These are phyloP conservation scores for Baudoinia panamericana DNA, from an alignment of 495 filamentous ascomycete species.

Conservation along the genomic window DNA sequence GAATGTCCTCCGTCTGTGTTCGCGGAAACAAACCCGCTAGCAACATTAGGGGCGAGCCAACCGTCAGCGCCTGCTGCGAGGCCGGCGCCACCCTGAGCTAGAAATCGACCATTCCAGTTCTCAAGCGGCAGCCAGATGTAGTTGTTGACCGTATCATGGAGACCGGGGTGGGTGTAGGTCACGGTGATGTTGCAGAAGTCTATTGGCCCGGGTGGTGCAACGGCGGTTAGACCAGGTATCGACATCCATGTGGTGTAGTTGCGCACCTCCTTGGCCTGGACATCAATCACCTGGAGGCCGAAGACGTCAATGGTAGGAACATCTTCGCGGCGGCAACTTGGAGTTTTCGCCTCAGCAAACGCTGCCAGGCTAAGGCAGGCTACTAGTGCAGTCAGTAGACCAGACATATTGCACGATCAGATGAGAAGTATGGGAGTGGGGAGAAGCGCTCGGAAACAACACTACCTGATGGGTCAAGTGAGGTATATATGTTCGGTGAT, in stretches of 20 bases:
- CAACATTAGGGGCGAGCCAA: conserved; percentile 10
- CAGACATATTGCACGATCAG: no score
- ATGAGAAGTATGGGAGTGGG: no score
- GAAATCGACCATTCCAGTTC: conserved; percentile 32
- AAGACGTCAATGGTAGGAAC: conserved; percentile 6
- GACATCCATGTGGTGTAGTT: neutral
- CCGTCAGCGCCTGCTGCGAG: conserved; percentile 7
- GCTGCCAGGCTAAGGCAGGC: no score
- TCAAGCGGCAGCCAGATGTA: conserved; percentile 30
- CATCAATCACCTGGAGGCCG: conserved; percentile 1
- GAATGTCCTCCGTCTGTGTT: conserved; percentile 20
- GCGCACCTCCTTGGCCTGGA: conserved; percentile 1
- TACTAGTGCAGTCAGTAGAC: no score
- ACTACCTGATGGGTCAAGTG: no score
- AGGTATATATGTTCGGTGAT: no score
- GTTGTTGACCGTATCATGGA: conserved; percentile 29
- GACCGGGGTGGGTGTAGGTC: conserved; percentile 33
- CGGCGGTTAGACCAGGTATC: neutral
- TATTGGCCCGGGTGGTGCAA: conserved; percentile 3
- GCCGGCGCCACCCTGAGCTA: conserved; percentile 19
- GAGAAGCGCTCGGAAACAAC: no score
- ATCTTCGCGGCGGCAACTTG: no score
- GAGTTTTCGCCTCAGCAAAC: no score
- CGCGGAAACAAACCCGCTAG: conserved; percentile 10
- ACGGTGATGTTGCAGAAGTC: conserved; percentile 38